phyloP scores from a whole-genome alignment of 805 yeast species.

The Nakazawaea ernobii region DNA sequence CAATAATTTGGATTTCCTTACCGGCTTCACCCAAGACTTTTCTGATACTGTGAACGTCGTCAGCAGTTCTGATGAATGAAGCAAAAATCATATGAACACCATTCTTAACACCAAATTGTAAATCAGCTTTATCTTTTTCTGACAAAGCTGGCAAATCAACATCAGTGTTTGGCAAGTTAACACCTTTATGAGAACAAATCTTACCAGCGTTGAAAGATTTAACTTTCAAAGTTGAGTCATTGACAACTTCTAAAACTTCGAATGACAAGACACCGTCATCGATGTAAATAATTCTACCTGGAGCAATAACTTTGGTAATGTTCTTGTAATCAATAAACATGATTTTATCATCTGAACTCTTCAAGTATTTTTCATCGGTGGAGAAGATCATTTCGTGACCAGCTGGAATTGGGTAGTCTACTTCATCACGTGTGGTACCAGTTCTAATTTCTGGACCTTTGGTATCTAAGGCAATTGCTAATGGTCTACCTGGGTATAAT shows the following conservation, averaged over 20 bases:
- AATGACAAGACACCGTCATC: constrained; percentile 98
- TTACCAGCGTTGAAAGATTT: constrained; percentile 90
- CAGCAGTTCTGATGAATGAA: constrained; percentile 92
- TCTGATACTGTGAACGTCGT: constrained; percentile 87
- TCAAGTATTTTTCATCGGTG: constrained; percentile 77
- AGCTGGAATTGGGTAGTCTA: constrained; percentile 77
- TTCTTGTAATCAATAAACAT: constrained; percentile 94
- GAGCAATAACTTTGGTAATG: constrained; percentile 88
- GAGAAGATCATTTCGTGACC: constrained; percentile 91
- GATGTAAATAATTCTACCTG: constrained; percentile 86
- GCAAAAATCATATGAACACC: constrained; percentile 98
- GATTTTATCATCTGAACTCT: constrained; percentile 65
- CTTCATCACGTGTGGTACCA: constrained; percentile 79
- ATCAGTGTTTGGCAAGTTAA: constrained; percentile 97
- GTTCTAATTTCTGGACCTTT: constrained; percentile 99
- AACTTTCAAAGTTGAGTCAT: constrained; percentile 78
- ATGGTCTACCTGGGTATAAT: constrained; percentile 89
- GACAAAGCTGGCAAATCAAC: constrained; percentile 97
- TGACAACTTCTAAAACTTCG: constrained; percentile 80
- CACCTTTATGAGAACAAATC: constrained; percentile 97
- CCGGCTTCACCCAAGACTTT: constrained; percentile 96
- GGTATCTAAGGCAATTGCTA: constrained; percentile 97
- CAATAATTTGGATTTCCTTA: constrained; percentile 90
- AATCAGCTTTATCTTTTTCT: constrained; percentile 92
- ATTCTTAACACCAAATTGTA: constrained; percentile 94